Percentiles rank a stretch among this genome's conserved stretches.
Conservation (phyloP, 192 early-diverging fungal species). For the Rhizoclosmatium sp. region DNA sequence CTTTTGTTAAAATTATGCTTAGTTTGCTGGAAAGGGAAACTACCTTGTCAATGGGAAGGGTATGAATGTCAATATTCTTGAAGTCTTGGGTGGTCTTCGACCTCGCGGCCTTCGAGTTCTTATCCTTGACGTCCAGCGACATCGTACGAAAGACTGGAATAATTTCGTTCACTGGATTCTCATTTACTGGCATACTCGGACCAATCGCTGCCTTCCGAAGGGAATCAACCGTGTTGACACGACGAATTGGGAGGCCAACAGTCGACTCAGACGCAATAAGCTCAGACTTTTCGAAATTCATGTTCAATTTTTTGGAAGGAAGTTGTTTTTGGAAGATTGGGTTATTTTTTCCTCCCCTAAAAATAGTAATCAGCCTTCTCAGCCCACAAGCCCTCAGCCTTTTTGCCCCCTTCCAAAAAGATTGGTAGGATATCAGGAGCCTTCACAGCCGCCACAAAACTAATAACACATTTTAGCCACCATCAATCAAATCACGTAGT, state of each 20-base stretch:
- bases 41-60: slow-evolving; percentile 8
- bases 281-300: too few species aligned
- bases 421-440: too few species aligned
- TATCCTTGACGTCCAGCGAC: slow-evolving; percentile 10
- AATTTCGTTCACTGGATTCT: slow-evolving; percentile 17
- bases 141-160: slow-evolving; percentile 35
- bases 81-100: slow-evolving; percentile 1
- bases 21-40: background rate
- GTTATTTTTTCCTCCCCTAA: too few species aligned
- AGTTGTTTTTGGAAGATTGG: too few species aligned
- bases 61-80: slow-evolving; percentile 19
- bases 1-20: background rate
- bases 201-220: background rate
- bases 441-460: too few species aligned
- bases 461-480: too few species aligned
- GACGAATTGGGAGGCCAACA: slow-evolving; percentile 5
- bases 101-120: background rate
- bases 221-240: background rate
- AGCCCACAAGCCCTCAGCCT: too few species aligned
- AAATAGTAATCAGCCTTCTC: too few species aligned
- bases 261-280: background rate
- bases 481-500: too few species aligned
- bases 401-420: too few species aligned
- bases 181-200: background rate
- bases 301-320: too few species aligned